Evolutionary conservation across 2,329 filamentous ascomycete species (phyloP), one percentile per base, ranked within the genome.

Genomic region (Penicillium sp.): DNA sequence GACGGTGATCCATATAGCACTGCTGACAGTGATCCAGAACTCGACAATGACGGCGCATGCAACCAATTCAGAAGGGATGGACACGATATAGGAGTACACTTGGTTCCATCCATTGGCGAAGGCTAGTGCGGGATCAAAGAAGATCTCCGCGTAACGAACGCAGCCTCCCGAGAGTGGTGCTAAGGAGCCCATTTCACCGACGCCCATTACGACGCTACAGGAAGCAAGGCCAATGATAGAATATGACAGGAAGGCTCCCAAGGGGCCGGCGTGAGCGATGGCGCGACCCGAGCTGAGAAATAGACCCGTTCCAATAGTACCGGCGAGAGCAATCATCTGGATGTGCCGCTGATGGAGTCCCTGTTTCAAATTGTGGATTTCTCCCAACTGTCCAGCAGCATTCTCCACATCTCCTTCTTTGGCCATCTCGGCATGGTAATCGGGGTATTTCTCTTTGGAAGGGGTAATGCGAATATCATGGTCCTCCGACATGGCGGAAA

Each of bases 11-110:
- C 76, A 80, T 10, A 79, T 62, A 1, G 65, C 77, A 1, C 82
- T 79, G 66, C 80, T 83, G 38, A 85, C 71, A 3, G 83, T 83
- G 48, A 79, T 75, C 77, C 77, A 80, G 38, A 75, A 76, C 28
- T 61, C 65, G 13, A 69, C 61, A 11, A 69, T 68, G 2, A 77
- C 67, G 6, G 74, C 70, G 1, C 73, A 69, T 0, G 74, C 75
- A 14, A 72, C 68, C n/a, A 74, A 65, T 48, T 77, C 75, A 3
- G 72, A 61, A 0, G 73, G 73, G 11, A 76, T 76, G 7, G 69
- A 71, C 4, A 76, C 73, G 22, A 73, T 65, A 58, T 70, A 71
- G 5, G 67, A 68, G 61, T 77, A 73, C 30, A 76, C 70, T 57
- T 74, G 67, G 54, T 78, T 79, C 73, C 76, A 80, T n/a, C 77